Evolutionary conservation across 2,329 filamentous ascomycete genomes (phyloP).

Genomic region (Colletotrichum graminicola): DNA sequence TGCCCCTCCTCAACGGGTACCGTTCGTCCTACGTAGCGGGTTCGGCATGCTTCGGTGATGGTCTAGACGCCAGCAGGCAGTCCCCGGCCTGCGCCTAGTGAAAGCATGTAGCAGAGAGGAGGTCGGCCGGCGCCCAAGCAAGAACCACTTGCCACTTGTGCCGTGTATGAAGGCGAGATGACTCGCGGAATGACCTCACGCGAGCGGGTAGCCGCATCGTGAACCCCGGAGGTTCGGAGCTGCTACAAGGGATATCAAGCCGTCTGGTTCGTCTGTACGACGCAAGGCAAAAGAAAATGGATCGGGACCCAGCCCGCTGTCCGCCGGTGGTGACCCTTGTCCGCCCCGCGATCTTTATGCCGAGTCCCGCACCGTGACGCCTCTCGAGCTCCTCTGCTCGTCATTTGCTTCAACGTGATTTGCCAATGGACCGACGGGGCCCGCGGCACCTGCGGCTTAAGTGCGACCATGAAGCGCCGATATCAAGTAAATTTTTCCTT

Average conservation of each 20-base stretch:
- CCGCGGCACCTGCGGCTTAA: conserved; percentile 40
- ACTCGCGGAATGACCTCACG: conserved; percentile 38
- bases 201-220: conserved; percentile 20
- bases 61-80: conserved; percentile 31
- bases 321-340: conserved; percentile 35
- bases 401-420: conserved; percentile 34
- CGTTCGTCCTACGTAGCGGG: background rate
- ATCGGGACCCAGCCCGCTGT: background rate
- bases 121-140: conserved; percentile 24
- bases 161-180: conserved; percentile 15
- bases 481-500: conserved; percentile 33
- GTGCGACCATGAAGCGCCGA: conserved; percentile 17
- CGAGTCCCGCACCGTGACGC: conserved; percentile 34
- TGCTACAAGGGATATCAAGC: conserved; percentile 20
- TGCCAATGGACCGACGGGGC: conserved; percentile 32
- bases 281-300: conserved; percentile 19
- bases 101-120: background rate
- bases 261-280: conserved; percentile 19
- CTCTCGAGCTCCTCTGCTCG: conserved; percentile 27
- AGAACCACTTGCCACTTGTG: conserved; percentile 13
- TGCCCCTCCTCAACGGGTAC: conserved; percentile 16
- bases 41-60: conserved; percentile 32
- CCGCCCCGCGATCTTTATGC: conserved; percentile 37
- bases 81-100: conserved; percentile 14
- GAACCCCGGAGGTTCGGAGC: conserved; percentile 34